Evolutionary conservation across 2,329 filamentous ascomycete genomes (phyloP).

Genomic region (Penicillium digitatum): DNA sequence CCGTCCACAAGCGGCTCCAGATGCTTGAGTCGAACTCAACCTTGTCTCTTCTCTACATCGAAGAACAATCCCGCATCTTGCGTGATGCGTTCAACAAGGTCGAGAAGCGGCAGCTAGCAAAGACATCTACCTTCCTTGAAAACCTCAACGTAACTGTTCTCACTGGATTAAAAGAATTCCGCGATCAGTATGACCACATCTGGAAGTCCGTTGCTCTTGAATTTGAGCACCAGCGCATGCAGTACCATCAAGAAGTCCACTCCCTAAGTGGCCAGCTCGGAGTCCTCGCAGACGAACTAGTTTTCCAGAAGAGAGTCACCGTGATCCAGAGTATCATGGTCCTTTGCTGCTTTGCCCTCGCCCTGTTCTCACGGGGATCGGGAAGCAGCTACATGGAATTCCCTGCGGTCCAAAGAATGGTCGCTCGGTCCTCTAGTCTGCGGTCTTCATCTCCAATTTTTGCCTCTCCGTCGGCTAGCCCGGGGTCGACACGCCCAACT

Average conservation of each 20-base stretch:
- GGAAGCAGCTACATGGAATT: constrained; percentile 45
- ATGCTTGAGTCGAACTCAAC: constrained; percentile 90
- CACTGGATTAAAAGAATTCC: constrained; percentile 70
- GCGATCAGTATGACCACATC: constrained; percentile 87
- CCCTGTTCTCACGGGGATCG: constrained; percentile 65
- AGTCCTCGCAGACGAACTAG: constrained; percentile 86
- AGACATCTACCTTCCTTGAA: constrained; percentile 75
- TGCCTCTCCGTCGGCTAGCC: constrained; percentile 37
- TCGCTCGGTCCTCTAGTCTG: constrained; percentile 44
- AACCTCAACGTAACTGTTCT: constrained; percentile 84
- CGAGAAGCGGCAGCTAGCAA: constrained; percentile 81
- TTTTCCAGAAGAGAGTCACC: constrained; percentile 80
- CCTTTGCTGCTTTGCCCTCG: constrained; percentile 78
- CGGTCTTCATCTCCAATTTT: constrained; percentile 37
- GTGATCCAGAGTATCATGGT: constrained; percentile 87
- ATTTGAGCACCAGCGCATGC: constrained; percentile 80
- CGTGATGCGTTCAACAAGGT: constrained; percentile 82
- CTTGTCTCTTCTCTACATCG: constrained; percentile 89
- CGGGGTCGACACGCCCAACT: constrained; percentile 34
- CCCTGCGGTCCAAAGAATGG: constrained; percentile 46
- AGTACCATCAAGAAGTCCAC: constrained; percentile 75
- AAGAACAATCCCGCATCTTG: constrained; percentile 87
- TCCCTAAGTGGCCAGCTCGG: constrained; percentile 77
- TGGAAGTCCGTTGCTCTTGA: constrained; percentile 95
- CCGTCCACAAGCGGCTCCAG: constrained; percentile 85